phyloP scores from a whole-genome alignment of 2,329 filamentous ascomycete species.

The Diaporthe australafricana region DNA sequence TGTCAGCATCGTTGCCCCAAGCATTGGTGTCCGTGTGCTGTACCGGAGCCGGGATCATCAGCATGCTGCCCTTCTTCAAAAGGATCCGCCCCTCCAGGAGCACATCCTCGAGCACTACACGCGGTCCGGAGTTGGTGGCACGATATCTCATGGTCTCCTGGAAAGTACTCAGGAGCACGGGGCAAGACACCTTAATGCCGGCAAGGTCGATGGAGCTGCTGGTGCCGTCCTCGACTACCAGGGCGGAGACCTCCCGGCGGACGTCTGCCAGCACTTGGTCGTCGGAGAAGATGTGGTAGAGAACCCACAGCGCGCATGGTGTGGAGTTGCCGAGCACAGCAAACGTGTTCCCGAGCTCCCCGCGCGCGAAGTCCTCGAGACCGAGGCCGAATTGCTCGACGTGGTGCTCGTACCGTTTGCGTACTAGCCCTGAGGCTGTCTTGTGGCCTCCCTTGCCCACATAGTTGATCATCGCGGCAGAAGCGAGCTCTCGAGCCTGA shows the following conservation, averaged over 20 bases:
- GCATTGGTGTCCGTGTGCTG: constrained; percentile 37
- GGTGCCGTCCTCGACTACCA: neutral
- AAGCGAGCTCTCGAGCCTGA: neutral
- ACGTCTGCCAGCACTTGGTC: constrained; percentile 40
- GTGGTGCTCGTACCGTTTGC: constrained; percentile 42
- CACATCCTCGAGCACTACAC: constrained; percentile 43
- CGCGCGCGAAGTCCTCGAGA: constrained; percentile 42
- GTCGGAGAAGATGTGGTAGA: constrained; percentile 43
- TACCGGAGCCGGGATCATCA: constrained; percentile 39
- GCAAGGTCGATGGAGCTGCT: constrained; percentile 41
- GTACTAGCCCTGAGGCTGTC: constrained; percentile 41
- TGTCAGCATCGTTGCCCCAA: constrained; percentile 32
- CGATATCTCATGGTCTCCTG: constrained; percentile 45
- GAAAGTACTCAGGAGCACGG: constrained; percentile 44
- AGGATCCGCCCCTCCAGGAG: constrained; percentile 35
- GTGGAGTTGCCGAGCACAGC: constrained; percentile 42
- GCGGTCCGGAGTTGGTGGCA: constrained; percentile 39
- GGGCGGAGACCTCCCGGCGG: constrained; percentile 35
- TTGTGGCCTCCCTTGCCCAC: constrained; percentile 41
- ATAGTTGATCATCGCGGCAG: constrained; percentile 35
- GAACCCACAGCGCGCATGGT: constrained; percentile 41
- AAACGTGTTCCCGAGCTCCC: constrained; percentile 44
- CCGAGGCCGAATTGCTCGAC: constrained; percentile 34
- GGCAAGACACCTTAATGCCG: constrained; percentile 41
- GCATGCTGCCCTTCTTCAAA: constrained; percentile 40